phyloP scores from a whole-genome alignment of 345 rosid species.

The Rhodomyrtus tomentosa region DNA sequence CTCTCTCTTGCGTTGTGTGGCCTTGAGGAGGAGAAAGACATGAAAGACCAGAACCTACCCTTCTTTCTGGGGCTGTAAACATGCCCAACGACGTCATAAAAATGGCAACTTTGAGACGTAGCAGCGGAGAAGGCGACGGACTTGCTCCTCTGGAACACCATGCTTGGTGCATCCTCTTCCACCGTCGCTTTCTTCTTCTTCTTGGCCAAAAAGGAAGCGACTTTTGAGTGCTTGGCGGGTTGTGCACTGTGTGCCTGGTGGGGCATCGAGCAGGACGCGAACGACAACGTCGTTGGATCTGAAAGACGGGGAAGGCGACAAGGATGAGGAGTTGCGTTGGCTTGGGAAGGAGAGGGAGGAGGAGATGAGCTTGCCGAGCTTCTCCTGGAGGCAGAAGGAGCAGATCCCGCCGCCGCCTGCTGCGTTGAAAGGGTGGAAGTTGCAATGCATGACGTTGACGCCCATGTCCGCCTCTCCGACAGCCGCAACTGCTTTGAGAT shows the following conservation, averaged over 20 bases:
- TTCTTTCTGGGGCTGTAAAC: conserved; percentile 53
- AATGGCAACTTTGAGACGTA: conserved; percentile 20
- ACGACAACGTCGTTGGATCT: conserved; percentile 25
- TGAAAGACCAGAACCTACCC: conserved; percentile 85
- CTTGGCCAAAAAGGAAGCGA: conserved; percentile 67
- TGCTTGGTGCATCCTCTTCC: conserved; percentile 12
- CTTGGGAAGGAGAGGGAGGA: conserved; percentile 65
- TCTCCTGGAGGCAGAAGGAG: conserved; percentile 93
- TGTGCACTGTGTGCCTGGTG: background rate
- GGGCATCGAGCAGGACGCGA: background rate
- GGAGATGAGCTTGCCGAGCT: conserved; percentile 94
- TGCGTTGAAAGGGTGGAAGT: conserved; percentile 63
- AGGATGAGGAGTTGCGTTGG: conserved; percentile 24
- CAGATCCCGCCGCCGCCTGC: conserved; percentile 84
- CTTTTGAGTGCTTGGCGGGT: conserved; percentile 2
- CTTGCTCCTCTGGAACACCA: conserved; percentile 70
- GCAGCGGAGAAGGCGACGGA: conserved; percentile 31
- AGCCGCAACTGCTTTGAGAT: conserved; percentile 5
- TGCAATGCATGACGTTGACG: conserved; percentile 75
- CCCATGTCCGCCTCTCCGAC: conserved; percentile 40
- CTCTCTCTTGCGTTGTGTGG: background rate
- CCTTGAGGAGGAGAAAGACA: conserved; percentile 33
- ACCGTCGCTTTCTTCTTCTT: conserved; percentile 35
- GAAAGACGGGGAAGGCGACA: conserved; percentile 44
- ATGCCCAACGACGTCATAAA: conserved; percentile 26